Percentiles rank a stretch among this genome's conserved stretches.
Conservation (phyloP, 2,329 filamentous ascomycete genomes). For the Bipolaris bicolor region DNA sequence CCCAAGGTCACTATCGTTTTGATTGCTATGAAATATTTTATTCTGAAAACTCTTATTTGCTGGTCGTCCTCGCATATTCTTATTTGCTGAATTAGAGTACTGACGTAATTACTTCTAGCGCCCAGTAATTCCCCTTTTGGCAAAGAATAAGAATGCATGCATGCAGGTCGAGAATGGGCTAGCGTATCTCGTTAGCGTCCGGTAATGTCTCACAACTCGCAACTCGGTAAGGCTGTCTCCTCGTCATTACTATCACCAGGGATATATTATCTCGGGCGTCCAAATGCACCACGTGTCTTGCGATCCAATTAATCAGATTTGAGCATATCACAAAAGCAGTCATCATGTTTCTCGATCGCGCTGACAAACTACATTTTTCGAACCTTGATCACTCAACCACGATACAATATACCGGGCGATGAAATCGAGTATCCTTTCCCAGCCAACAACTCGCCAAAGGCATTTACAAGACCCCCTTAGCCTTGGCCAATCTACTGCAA, state of each 20-base stretch:
- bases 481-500: no score
- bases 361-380: not conserved
- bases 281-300: not conserved
- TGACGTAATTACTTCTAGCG: not conserved
- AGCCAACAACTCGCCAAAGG: no score
- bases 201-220: not conserved
- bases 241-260: not conserved
- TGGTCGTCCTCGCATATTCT: not conserved
- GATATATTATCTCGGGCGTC: not conserved
- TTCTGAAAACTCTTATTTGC: not conserved
- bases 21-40: not conserved
- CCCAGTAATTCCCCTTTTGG: not conserved
- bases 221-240: not conserved
- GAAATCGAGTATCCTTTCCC: no score
- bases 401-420: no score
- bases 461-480: no score
- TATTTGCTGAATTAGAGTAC: not conserved
- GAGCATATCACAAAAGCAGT: not conserved
- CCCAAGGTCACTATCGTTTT: slow-evolving; percentile 15
- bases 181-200: not conserved
- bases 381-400: not conserved
- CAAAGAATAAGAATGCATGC: not conserved
- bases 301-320: not conserved
- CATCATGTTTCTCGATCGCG: not conserved
- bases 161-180: not conserved